Percentiles rank a stretch among this genome's conserved stretches.
phyloP scores from a whole-genome alignment of 495 filamentous ascomycete genomes.

The Penicillium canescens region DNA sequence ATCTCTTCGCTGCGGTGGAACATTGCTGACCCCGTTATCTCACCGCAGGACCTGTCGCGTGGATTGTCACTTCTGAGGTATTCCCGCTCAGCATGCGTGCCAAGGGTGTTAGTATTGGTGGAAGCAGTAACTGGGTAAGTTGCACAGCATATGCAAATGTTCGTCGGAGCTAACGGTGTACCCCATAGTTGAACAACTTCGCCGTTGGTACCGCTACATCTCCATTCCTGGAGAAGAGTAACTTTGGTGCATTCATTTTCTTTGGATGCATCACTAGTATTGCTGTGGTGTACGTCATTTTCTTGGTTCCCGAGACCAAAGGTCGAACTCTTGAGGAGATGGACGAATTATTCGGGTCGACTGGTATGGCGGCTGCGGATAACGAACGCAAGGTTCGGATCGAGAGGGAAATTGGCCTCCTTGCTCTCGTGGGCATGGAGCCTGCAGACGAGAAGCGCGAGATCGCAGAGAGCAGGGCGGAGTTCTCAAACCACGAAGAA shows the following conservation, averaged over 20 bases:
- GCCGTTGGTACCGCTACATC: conserved; percentile 42
- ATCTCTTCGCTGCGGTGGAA: not conserved
- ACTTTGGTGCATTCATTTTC: conserved; percentile 47
- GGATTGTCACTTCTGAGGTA: conserved; percentile 47
- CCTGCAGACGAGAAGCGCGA: conserved; percentile 11
- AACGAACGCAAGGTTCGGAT: conserved; percentile 31
- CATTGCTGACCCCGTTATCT: conserved; percentile 5
- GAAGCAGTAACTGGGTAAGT: conserved; percentile 44
- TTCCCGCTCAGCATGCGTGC: conserved; percentile 48
- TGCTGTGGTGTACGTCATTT: conserved; percentile 48
- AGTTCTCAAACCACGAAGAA: conserved; percentile 6
- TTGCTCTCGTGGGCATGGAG: conserved; percentile 30
- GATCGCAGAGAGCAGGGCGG: not conserved
- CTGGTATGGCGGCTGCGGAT: conserved; percentile 35
- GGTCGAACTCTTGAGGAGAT: conserved; percentile 59
- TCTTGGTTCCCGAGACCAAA: conserved; percentile 57
- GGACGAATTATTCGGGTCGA: conserved; percentile 50
- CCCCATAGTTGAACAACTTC: conserved; percentile 52
- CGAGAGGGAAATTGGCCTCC: conserved; percentile 35
- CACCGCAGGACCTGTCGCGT: conserved; percentile 37
- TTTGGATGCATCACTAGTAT: conserved; percentile 49
- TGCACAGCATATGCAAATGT: not conserved
- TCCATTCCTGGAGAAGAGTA: conserved; percentile 34
- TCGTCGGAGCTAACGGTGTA: conserved; percentile 1
- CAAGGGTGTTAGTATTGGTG: conserved; percentile 44